Evolutionary conservation across 495 filamentous ascomycete genomes (phyloP).

Genomic region (Hypoxylon fuscum): DNA sequence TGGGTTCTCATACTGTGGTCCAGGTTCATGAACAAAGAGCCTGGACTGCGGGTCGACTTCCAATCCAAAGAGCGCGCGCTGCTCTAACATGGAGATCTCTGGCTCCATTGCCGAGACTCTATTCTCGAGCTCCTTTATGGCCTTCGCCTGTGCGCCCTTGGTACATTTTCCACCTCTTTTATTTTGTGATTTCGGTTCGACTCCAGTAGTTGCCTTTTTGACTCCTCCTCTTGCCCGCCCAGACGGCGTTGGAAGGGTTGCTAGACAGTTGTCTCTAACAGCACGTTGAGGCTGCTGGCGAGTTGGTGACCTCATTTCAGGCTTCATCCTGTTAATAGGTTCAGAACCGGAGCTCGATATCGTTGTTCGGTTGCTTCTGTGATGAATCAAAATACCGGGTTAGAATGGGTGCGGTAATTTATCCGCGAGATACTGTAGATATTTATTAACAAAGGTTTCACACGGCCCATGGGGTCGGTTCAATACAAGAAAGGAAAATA

Average conservation of each 20-base stretch:
- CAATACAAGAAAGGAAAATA: background rate
- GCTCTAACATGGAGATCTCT: slow-evolving; percentile 14
- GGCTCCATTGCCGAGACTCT: slow-evolving; percentile 13
- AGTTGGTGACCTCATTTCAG: background rate
- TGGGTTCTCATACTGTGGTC: too few species aligned
- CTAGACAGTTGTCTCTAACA: slow-evolving; percentile 4
- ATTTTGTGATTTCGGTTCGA: background rate
- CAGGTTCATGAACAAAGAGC: too few species aligned
- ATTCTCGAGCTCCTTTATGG: slow-evolving; percentile 16
- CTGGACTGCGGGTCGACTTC: too few species aligned
- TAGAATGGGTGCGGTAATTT: too few species aligned
- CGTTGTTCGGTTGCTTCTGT: too few species aligned
- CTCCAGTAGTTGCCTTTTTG: background rate
- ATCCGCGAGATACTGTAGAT: background rate
- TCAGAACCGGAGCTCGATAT: too few species aligned
- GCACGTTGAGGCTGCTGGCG: slow-evolving; percentile 10
- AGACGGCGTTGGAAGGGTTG: background rate
- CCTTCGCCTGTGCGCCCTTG: background rate
- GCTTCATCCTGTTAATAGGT: background rate
- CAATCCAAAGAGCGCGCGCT: slow-evolving; percentile 14
- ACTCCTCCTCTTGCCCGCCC: background rate
- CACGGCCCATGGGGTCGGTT: background rate
- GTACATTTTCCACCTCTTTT: background rate
- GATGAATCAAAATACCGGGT: background rate
- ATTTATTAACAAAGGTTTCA: background rate